Conservation (phyloP, 2,329 filamentous ascomycete genomes). For the Xylariaceae sp. region DNA sequence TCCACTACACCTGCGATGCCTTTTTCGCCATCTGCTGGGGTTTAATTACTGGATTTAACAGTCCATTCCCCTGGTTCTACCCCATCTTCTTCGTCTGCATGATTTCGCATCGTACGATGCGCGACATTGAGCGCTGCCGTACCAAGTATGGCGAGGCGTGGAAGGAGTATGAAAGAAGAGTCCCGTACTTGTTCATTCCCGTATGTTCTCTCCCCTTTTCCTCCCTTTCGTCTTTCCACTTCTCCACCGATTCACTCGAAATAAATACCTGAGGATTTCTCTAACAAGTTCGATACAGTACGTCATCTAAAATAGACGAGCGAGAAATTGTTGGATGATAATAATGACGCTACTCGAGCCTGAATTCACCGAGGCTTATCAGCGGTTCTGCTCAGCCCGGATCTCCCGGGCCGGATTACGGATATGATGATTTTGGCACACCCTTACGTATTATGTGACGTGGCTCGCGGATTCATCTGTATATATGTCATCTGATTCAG, state of each 20-base stretch:
- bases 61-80: slow-evolving; percentile 87
- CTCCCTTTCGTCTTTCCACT: neutral
- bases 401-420: neutral
- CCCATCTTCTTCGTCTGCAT: slow-evolving; percentile 73
- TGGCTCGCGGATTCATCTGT: slow-evolving; percentile 15
- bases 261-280: too few relatives aligned
- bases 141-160: slow-evolving; percentile 78
- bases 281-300: slow-evolving; percentile 12
- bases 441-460: slow-evolving; percentile 1
- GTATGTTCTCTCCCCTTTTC: slow-evolving; percentile 25
- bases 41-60: slow-evolving; percentile 49
- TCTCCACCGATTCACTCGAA: too few relatives aligned
- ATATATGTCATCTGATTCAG: slow-evolving; percentile 18
- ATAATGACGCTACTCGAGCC: neutral
- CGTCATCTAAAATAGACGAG: slow-evolving; percentile 13
- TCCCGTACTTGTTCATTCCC: slow-evolving; percentile 74
- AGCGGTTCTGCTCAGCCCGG: neutral
- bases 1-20: slow-evolving; percentile 45
- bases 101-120: slow-evolving; percentile 71
- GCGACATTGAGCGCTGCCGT: slow-evolving; percentile 71
- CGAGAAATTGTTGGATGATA: slow-evolving; percentile 1
- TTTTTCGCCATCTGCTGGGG: slow-evolving; percentile 48
- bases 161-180: slow-evolving; percentile 71
- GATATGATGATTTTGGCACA: neutral
- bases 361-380: neutral